phyloP scores from a whole-genome alignment of 1,284 basidiomycete genomes.

The Takashimella tepidaria region DNA sequence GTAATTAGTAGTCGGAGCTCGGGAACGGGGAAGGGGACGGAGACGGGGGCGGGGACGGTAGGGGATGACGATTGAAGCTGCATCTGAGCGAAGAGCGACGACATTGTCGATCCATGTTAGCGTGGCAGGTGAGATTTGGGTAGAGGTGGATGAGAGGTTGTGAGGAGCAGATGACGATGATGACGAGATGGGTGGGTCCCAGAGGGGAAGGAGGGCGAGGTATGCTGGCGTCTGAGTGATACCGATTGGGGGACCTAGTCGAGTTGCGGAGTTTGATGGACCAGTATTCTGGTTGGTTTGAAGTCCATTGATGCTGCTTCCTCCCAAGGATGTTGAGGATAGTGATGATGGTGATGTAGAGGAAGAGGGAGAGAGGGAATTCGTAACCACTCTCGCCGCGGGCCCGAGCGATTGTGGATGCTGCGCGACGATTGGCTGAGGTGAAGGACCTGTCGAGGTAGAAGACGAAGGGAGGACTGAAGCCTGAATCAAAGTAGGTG shows the following conservation, averaged over 20 bases:
- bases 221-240: neutral
- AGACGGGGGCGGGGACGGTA: neutral
- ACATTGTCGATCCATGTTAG: neutral
- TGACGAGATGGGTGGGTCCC: constrained; percentile 7
- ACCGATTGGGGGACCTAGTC: constrained; percentile 2
- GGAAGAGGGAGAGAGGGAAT: neutral
- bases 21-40: too few relatives aligned
- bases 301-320: too few relatives aligned
- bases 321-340: too few relatives aligned
- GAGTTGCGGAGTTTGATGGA: too few relatives aligned
- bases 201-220: constrained; percentile 8
- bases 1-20: too few relatives aligned
- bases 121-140: neutral
- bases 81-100: neutral
- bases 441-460: too few relatives aligned
- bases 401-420: too few relatives aligned
- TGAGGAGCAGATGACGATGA: neutral
- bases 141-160: neutral
- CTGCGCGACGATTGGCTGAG: too few relatives aligned
- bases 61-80: neutral
- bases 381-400: too few relatives aligned
- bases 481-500: too few relatives aligned
- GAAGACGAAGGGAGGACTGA: too few relatives aligned
- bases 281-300: too few relatives aligned
- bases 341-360: neutral